Conservation (phyloP, 2,329 filamentous ascomycete genomes). For the Colletotrichum higginsianum region DNA sequence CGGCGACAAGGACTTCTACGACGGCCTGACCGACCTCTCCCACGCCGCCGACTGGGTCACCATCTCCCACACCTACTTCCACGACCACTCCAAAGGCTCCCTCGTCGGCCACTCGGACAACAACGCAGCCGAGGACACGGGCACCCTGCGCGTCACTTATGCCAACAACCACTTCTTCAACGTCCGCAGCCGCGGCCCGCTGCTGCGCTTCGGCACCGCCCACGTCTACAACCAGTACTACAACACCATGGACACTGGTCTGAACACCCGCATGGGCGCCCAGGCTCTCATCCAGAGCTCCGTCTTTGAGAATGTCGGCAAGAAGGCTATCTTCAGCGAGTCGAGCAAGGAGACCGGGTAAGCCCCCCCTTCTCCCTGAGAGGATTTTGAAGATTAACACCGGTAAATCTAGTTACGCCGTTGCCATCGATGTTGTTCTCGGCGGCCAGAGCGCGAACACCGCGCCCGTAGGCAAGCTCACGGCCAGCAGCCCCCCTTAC, state of each 20-base stretch:
- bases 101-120: conserved; percentile 70
- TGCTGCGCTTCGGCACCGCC: conserved; percentile 73
- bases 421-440: conserved; percentile 55
- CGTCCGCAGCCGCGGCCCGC: conserved; percentile 72
- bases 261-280: conserved; percentile 67
- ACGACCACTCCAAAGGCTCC: conserved; percentile 70
- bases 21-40: conserved; percentile 72
- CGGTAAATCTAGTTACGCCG: conserved; percentile 48
- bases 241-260: conserved; percentile 54
- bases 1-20: conserved; percentile 77
- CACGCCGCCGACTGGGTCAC: conserved; percentile 73
- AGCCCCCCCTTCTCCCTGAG: background rate
- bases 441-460: conserved; percentile 60
- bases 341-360: conserved; percentile 49
- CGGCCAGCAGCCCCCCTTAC: conserved; percentile 65
- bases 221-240: conserved; percentile 65
- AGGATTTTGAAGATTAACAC: background rate
- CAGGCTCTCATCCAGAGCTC: conserved; percentile 68
- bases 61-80: conserved; percentile 51
- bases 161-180: conserved; percentile 74
- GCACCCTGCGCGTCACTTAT: conserved; percentile 72
- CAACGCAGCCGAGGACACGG: conserved; percentile 68
- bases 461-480: conserved; percentile 63
- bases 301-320: conserved; percentile 59
- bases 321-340: conserved; percentile 45